A percentile compares a stretch with the other conserved stretches of the same genome.
Conservation (phyloP, 306 rosid genomes). For the Quercus alba region DNA sequence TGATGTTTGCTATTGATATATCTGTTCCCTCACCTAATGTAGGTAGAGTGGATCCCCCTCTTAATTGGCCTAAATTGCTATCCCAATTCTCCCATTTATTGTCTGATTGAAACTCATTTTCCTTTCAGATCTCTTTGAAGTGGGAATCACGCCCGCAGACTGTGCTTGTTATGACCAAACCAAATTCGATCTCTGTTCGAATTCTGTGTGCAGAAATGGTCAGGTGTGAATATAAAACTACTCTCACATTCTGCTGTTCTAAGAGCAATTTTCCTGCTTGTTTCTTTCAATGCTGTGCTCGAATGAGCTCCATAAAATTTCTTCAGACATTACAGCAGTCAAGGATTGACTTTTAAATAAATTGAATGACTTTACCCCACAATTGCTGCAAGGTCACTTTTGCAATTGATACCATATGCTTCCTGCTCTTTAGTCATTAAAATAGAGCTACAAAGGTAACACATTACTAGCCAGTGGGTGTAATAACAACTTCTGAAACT, state of each 20-base stretch:
- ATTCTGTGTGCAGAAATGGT: constrained; percentile 82
- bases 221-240: constrained; percentile 50
- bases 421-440: background rate
- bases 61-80: background rate
- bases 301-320: constrained; percentile 21
- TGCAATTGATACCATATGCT: background rate
- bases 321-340: background rate
- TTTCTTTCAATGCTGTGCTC: constrained; percentile 1
- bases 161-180: constrained; percentile 87
- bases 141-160: constrained; percentile 95
- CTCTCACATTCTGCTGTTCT: constrained; percentile 8
- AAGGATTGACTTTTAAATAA: constrained; percentile 19
- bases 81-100: background rate
- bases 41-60: background rate
- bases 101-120: constrained; percentile 36
- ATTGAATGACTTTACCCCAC: background rate
- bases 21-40: background rate
- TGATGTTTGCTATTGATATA: background rate
- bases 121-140: constrained; percentile 85
- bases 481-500: background rate
- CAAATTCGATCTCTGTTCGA: constrained; percentile 83
- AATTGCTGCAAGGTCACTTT: background rate
- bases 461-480: background rate
- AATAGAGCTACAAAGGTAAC: background rate
- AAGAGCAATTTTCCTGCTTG: constrained; percentile 1